phyloP scores from a whole-genome alignment of 73 alveolate species.

The Paramecium caudatum region DNA sequence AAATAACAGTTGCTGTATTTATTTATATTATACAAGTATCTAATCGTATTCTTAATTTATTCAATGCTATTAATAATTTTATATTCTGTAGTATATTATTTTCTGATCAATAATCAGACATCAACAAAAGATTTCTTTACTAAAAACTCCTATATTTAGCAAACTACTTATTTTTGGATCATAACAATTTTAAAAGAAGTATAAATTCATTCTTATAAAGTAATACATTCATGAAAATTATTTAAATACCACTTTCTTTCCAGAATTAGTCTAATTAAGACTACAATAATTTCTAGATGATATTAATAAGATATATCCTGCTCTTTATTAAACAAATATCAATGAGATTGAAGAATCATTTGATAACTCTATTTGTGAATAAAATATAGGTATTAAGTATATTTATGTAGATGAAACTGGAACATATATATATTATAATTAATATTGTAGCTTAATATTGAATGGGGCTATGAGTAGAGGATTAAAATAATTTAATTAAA shows the following conservation, averaged over 20 bases:
- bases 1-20: background rate
- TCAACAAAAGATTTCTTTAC: background rate
- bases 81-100: background rate
- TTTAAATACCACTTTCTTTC: background rate
- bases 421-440: background rate
- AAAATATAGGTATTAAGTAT: background rate
- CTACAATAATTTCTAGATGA: background rate
- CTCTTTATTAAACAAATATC: background rate
- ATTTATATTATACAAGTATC: background rate
- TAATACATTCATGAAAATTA: constrained; percentile 5
- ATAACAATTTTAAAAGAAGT: constrained; percentile 19
- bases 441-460: background rate
- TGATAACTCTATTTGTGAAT: background rate
- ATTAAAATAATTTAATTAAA: background rate
- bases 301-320: background rate
- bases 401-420: background rate
- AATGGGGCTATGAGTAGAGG: constrained; percentile 14
- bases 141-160: background rate
- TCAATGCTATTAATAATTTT: background rate
- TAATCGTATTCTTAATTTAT: background rate
- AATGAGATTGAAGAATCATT: background rate
- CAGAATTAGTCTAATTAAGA: background rate
- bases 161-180: constrained; percentile 14
- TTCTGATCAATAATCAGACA: background rate
- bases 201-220: background rate